These are phyloP conservation scores for Tubosaeta sp. DNA, from an alignment of 768 basidiomycete genomes.

Conservation along the genomic window DNA sequence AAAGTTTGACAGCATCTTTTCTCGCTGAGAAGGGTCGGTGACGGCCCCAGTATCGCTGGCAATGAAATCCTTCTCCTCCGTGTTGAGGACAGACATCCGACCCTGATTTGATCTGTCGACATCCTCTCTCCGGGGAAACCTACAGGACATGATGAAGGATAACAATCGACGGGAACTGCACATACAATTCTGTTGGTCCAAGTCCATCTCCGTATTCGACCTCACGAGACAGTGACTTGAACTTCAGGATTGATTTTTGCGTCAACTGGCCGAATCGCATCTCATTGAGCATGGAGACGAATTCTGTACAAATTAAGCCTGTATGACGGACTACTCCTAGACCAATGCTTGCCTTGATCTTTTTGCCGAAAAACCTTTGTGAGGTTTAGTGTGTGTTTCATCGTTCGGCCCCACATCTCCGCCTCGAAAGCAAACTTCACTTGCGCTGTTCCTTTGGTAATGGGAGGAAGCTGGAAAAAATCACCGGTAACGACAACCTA, in stretches of 20 bases:
- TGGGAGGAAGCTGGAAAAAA: constrained; percentile 97
- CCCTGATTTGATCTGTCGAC: constrained; percentile 79
- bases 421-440: constrained; percentile 95
- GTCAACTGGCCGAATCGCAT: constrained; percentile 89
- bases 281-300: constrained; percentile 96
- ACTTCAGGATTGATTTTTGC: constrained; percentile 59
- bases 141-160: constrained; percentile 28
- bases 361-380: constrained; percentile 95
- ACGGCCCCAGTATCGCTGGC: constrained; percentile 65
- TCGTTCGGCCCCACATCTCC: constrained; percentile 62
- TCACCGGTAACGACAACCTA: constrained; percentile 93
- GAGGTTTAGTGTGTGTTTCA: constrained; percentile 84
- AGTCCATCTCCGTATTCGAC: constrained; percentile 77
- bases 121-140: constrained; percentile 89
- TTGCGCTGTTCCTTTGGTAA: constrained; percentile 51
- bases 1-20: constrained; percentile 83
- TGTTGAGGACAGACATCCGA: constrained; percentile 60
- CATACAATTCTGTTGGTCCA: constrained; percentile 87
- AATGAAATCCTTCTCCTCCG: constrained; percentile 47
- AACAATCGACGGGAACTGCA: constrained; percentile 1
- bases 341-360: constrained; percentile 63
- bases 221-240: constrained; percentile 64
- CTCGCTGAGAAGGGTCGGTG: constrained; percentile 49
- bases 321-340: not conserved
- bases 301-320: constrained; percentile 47